Conservation (phyloP, 2,329 filamentous ascomycete species). For the Seiridium unicorne region DNA sequence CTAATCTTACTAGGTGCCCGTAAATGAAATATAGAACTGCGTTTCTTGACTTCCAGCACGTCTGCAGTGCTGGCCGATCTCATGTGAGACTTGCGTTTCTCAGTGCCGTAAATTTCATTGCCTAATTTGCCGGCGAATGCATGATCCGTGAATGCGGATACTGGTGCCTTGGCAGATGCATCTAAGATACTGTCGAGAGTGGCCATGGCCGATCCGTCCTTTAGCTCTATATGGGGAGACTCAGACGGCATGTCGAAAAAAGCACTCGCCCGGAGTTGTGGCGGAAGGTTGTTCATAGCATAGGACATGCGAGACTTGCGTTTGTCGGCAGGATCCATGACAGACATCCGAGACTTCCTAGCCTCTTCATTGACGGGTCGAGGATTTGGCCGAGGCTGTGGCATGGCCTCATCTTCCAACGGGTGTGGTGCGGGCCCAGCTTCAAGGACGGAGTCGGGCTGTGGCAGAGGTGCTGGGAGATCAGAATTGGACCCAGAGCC, state of each 20-base stretch:
- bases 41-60: slow-evolving; percentile 37
- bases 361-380: slow-evolving; percentile 13
- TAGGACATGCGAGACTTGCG: slow-evolving; percentile 35
- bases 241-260: slow-evolving; percentile 76
- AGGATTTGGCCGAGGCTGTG: slow-evolving; percentile 9
- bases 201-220: slow-evolving; percentile 79
- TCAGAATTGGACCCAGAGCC: slow-evolving; percentile 22
- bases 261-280: slow-evolving; percentile 84
- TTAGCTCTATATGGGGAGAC: slow-evolving; percentile 52
- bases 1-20: slow-evolving; percentile 36
- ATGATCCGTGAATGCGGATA: slow-evolving; percentile 89
- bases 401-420: slow-evolving; percentile 10
- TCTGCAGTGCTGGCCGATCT: slow-evolving; percentile 22
- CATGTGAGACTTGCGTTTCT: slow-evolving; percentile 44
- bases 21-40: slow-evolving; percentile 48
- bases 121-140: slow-evolving; percentile 76
- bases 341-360: slow-evolving; percentile 35
- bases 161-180: slow-evolving; percentile 82
- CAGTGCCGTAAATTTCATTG: slow-evolving; percentile 68
- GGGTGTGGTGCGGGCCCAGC: slow-evolving; percentile 1
- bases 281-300: slow-evolving; percentile 60
- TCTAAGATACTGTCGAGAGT: slow-evolving; percentile 91
- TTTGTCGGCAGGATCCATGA: slow-evolving; percentile 23
- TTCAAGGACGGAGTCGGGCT: not conserved
- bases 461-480: slow-evolving; percentile 8